Evolutionary conservation across 352 stramenopile genomes (phyloP).

Genomic region (Hyaloperonospora brassicae): DNA sequence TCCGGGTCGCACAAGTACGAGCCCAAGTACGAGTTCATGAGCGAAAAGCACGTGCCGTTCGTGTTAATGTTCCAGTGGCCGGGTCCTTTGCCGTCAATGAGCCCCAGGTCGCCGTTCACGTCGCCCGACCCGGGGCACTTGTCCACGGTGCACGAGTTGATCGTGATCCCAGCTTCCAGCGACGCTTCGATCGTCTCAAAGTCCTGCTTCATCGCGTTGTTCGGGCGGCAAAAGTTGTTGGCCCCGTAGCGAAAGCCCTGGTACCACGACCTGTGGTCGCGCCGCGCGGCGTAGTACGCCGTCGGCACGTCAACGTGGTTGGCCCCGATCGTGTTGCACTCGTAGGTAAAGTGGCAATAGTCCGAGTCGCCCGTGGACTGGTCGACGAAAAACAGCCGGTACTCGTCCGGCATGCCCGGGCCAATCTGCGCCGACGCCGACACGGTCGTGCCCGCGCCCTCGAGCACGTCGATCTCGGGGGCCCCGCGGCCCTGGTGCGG

Average conservation of each 20-base stretch:
- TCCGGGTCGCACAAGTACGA: slow-evolving; percentile 45
- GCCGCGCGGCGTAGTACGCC: slow-evolving; percentile 24
- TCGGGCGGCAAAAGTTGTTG: slow-evolving; percentile 44
- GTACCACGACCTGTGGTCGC: slow-evolving; percentile 48
- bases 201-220: slow-evolving; percentile 27
- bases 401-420: slow-evolving; percentile 60
- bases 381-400: slow-evolving; percentile 44
- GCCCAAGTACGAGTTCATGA: slow-evolving; percentile 51
- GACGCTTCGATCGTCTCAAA: slow-evolving; percentile 40
- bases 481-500: slow-evolving; percentile 73
- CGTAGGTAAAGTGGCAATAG: slow-evolving; percentile 41
- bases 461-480: slow-evolving; percentile 92
- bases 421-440: slow-evolving; percentile 88
- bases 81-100: slow-evolving; percentile 35
- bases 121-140: slow-evolving; percentile 46
- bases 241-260: slow-evolving; percentile 42
- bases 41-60: slow-evolving; percentile 42
- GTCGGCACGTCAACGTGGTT: slow-evolving; percentile 45
- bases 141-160: slow-evolving; percentile 34
- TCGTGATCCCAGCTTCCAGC: slow-evolving; percentile 36
- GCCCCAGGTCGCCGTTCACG: slow-evolving; percentile 34
- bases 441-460: slow-evolving; percentile 61
- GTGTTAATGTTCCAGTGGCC: slow-evolving; percentile 49
- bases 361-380: slow-evolving; percentile 11
- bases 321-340: slow-evolving; percentile 43